Evolutionary conservation across 345 rosid genomes (phyloP).

Genomic region (Streptanthus diversifolius): DNA sequence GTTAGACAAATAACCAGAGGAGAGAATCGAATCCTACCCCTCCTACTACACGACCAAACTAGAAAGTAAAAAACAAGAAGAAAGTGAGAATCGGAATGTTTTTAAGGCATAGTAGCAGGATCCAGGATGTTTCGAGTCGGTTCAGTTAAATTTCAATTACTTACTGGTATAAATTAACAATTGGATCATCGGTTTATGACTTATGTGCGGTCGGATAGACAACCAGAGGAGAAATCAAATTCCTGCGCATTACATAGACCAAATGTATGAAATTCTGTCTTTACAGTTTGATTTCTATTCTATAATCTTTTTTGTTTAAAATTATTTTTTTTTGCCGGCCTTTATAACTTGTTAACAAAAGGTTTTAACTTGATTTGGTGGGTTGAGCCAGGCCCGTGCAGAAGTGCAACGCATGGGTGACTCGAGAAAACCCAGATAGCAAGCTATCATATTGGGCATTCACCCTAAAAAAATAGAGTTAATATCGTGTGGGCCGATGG

Average conservation of each 20-base stretch:
- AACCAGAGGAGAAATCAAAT: neutral
- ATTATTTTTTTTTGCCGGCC: no score
- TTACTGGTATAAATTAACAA: neutral
- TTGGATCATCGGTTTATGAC: neutral
- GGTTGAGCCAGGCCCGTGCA: slow-evolving; percentile 27
- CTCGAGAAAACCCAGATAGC: slow-evolving; percentile 12
- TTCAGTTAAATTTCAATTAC: neutral
- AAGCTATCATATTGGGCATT: neutral
- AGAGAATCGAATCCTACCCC: no score
- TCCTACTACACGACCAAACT: no score
- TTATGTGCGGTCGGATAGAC: neutral
- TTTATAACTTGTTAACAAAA: no score
- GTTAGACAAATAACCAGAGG: neutral
- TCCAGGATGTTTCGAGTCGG: neutral
- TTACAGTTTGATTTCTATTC: no score
- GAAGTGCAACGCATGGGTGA: slow-evolving; percentile 25
- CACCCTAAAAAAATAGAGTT: slow-evolving; percentile 25
- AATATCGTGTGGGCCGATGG: slow-evolving; percentile 32
- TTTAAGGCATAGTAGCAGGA: neutral
- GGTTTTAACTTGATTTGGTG: neutral
- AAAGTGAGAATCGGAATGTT: neutral
- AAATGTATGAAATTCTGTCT: no score
- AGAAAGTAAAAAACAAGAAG: neutral
- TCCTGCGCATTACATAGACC: no score
- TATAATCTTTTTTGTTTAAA: no score